Percentiles rank a stretch among this genome's conserved stretches.
phyloP scores from a whole-genome alignment of 352 stramenopile genomes.

The Thraustochytrium sp. region DNA sequence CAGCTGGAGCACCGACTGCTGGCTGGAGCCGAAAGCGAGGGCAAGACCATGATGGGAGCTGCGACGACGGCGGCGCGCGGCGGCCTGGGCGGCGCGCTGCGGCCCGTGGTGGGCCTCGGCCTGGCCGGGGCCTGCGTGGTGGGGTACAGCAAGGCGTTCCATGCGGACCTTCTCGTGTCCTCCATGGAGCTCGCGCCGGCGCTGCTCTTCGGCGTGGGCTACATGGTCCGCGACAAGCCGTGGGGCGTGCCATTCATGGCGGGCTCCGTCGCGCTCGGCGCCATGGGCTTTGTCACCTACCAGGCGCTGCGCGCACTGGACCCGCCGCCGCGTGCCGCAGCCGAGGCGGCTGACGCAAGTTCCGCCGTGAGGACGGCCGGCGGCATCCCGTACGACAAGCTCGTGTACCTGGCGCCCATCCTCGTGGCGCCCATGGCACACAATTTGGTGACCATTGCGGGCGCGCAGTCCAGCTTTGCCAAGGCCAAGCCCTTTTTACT shows the following conservation, averaged over 20 bases:
- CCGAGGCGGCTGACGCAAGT: neutral
- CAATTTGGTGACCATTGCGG: constrained; percentile 22
- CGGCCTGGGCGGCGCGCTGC: neutral
- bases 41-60: too few relatives aligned
- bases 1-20: too few relatives aligned
- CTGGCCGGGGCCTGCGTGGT: neutral
- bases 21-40: too few relatives aligned
- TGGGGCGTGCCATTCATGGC: constrained; percentile 1
- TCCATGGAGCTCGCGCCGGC: neutral
- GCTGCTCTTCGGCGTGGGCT: neutral
- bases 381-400: constrained; percentile 32
- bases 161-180: neutral
- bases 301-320: neutral
- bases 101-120: neutral
- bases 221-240: neutral
- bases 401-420: constrained; percentile 22
- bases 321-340: neutral
- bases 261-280: neutral
- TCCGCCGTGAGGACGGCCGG: neutral
- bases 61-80: neutral
- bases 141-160: neutral
- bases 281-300: neutral
- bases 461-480: neutral
- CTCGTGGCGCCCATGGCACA: constrained; percentile 6
- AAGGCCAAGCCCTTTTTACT: constrained; percentile 26